phyloP scores from a whole-genome alignment of 768 basidiomycete species.

The Russula griseocarnosa region DNA sequence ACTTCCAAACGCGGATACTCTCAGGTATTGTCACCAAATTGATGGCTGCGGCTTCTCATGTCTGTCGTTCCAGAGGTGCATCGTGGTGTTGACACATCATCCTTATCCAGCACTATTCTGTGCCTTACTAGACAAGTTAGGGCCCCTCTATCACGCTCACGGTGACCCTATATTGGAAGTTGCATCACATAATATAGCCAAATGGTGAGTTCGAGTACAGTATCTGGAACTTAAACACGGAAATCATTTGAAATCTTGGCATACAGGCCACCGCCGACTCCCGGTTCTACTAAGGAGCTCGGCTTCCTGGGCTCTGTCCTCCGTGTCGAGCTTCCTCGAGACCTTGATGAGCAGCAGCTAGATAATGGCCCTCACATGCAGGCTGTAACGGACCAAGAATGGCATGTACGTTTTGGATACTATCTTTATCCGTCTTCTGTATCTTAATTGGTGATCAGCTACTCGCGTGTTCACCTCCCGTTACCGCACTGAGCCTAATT shows the following conservation, averaged over 20 bases:
- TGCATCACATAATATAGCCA: constrained; percentile 79
- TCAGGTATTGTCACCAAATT: constrained; percentile 47
- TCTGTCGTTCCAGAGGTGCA: constrained; percentile 51
- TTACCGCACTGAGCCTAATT: constrained; percentile 52
- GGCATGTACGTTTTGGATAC: constrained; percentile 15
- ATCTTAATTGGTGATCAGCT: constrained; percentile 42
- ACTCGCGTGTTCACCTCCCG: constrained; percentile 57
- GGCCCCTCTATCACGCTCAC: constrained; percentile 67
- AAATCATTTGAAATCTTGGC: constrained; percentile 33
- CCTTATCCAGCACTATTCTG: constrained; percentile 79
- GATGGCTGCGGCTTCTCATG: constrained; percentile 11
- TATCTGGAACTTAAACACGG: neutral
- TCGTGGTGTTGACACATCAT: constrained; percentile 77
- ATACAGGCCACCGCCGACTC: constrained; percentile 71
- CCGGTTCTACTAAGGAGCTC: constrained; percentile 67
- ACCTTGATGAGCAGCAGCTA: constrained; percentile 68
- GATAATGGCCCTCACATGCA: constrained; percentile 41
- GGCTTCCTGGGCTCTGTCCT: constrained; percentile 80
- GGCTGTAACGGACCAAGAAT: constrained; percentile 24
- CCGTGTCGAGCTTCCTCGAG: constrained; percentile 65
- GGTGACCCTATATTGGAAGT: constrained; percentile 80
- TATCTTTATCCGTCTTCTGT: neutral
- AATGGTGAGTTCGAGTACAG: constrained; percentile 55
- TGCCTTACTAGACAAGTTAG: constrained; percentile 63
- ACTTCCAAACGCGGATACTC: constrained; percentile 73